phyloP scores from a whole-genome alignment of 345 rosid species.

The Abelmoschus esculentus region DNA sequence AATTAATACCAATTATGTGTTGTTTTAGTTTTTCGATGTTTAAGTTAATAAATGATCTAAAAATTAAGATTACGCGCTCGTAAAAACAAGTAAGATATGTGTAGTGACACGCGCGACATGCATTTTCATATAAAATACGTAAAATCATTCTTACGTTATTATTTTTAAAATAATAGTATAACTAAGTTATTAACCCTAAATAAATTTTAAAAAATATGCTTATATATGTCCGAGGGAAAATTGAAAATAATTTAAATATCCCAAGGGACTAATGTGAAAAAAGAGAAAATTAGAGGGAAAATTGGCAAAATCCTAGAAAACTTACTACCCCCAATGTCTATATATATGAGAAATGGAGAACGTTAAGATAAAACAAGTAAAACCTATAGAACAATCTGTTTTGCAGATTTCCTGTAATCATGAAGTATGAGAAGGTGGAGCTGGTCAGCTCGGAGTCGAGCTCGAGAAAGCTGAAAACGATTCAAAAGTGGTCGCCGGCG shows the following conservation, averaged over 20 bases:
- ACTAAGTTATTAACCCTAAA: neutral
- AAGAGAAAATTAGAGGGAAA: neutral
- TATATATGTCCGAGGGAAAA: neutral
- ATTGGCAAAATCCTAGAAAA: neutral
- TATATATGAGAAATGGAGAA: neutral
- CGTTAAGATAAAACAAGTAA: neutral
- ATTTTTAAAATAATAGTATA: neutral
- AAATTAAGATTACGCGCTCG: neutral
- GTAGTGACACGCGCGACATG: neutral
- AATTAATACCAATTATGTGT: neutral
- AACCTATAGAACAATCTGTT: neutral
- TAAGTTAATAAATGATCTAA: neutral
- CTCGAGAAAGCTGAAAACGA: no score
- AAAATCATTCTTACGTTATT: neutral
- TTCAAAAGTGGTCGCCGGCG: neutral
- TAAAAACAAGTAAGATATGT: neutral
- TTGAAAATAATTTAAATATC: neutral
- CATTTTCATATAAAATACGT: neutral
- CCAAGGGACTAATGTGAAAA: neutral
- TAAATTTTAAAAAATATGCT: neutral
- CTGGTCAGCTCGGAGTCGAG: neutral
- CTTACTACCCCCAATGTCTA: neutral
- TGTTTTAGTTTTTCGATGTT: neutral
- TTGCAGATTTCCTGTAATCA: neutral
- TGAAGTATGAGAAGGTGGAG: neutral